Conservation (phyloP, 768 basidiomycete species). For the Kwoniella sp. region DNA sequence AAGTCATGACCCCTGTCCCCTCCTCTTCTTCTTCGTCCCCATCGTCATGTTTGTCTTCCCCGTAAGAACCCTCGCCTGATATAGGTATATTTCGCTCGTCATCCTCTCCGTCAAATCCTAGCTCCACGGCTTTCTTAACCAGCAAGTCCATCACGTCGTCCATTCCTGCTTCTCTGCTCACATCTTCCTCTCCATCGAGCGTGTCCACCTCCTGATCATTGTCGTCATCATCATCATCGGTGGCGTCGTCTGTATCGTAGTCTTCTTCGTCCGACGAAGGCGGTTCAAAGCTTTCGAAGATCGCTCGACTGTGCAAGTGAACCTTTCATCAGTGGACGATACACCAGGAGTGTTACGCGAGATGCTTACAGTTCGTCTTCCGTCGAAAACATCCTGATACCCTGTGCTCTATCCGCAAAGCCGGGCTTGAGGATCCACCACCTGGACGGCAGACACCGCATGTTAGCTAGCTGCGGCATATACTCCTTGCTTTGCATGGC, state of each 20-base stretch:
- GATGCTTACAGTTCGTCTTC: slow-evolving; percentile 66
- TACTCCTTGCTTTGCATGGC: too few species aligned
- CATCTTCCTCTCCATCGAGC: neutral
- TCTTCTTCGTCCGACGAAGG: slow-evolving; percentile 51
- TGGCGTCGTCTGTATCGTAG: slow-evolving; percentile 22
- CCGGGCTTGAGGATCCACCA: slow-evolving; percentile 99
- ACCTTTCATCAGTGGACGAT: neutral
- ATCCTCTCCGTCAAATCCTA: slow-evolving; percentile 17
- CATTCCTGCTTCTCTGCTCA: neutral
- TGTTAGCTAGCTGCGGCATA: too few species aligned
- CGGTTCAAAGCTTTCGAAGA: slow-evolving; percentile 79
- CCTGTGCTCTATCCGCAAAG: slow-evolving; percentile 95
- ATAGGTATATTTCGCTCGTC: too few species aligned
- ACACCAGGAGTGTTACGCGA: neutral
- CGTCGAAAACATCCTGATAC: slow-evolving; percentile 83
- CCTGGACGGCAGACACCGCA: slow-evolving; percentile 24
- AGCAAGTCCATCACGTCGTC: slow-evolving; percentile 20
- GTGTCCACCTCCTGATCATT: slow-evolving; percentile 4
- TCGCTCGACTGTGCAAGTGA: slow-evolving; percentile 54
- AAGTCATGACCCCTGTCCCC: slow-evolving; percentile 67
- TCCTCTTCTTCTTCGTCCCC: slow-evolving; percentile 47
- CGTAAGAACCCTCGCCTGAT: too few species aligned
- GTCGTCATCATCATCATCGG: slow-evolving; percentile 21
- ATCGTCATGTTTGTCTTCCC: slow-evolving; percentile 52
- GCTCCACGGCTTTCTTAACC: slow-evolving; percentile 27